Evolutionary conservation across 1,139 yeast species (phyloP).

Genomic region (Kodamaea sp.): DNA sequence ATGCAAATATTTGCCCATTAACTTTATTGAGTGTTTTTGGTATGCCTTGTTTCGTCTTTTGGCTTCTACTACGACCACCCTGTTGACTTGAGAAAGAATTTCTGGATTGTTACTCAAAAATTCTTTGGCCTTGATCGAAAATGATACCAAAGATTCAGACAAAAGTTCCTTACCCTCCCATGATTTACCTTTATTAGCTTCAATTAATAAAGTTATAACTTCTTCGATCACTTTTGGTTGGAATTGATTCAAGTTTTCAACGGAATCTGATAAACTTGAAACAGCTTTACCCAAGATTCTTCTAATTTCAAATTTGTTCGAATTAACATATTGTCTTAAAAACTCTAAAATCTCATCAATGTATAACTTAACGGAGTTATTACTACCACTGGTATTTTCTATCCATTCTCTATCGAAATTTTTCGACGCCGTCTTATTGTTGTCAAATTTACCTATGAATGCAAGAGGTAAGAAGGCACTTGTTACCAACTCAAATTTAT

Average conservation of each 20-base stretch:
- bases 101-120: constrained; percentile 22
- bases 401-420: constrained; percentile 71
- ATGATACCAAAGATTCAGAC: constrained; percentile 63
- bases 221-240: constrained; percentile 24
- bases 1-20: constrained; percentile 47
- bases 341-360: constrained; percentile 64
- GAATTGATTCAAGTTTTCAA: constrained; percentile 32
- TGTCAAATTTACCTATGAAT: constrained; percentile 73
- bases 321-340: constrained; percentile 47
- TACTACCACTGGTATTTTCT: constrained; percentile 72
- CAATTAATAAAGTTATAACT: constrained; percentile 54
- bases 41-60: constrained; percentile 66
- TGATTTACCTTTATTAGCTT: constrained; percentile 71
- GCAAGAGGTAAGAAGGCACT: constrained; percentile 72
- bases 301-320: constrained; percentile 62
- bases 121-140: constrained; percentile 44
- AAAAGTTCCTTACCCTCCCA: constrained; percentile 87
- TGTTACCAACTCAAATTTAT: constrained; percentile 60
- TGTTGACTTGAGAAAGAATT: constrained; percentile 33
- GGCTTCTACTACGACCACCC: constrained; percentile 56
- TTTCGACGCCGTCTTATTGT: constrained; percentile 40
- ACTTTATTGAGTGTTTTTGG: constrained; percentile 49
- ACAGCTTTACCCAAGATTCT: constrained; percentile 71
- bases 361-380: constrained; percentile 68
- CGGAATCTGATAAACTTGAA: constrained; percentile 52